Percentiles rank a stretch among this genome's conserved stretches.
These are phyloP conservation scores for Flaveria trinervia DNA, from an alignment of 129 eudicot species.

Conservation along the genomic window DNA sequence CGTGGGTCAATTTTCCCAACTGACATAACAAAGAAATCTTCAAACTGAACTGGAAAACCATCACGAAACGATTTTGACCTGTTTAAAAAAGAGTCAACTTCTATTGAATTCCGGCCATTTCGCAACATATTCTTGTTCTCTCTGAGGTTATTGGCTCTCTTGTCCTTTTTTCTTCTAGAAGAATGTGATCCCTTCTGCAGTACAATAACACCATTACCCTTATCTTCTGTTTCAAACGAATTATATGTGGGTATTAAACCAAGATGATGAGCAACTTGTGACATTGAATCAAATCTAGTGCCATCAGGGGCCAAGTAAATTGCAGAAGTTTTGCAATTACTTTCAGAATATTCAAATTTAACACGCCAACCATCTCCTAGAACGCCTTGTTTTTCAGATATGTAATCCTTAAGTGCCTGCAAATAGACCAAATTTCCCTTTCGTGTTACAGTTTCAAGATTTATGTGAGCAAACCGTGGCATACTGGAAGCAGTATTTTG, in stretches of 20 bases:
- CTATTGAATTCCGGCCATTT: constrained; percentile 20
- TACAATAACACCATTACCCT: constrained; percentile 26
- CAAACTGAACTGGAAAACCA: constrained; percentile 63
- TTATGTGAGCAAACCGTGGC: constrained; percentile 29
- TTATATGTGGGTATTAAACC: constrained; percentile 42
- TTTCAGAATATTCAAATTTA: constrained; percentile 42
- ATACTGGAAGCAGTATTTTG: constrained; percentile 38
- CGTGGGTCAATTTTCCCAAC: constrained; percentile 56
- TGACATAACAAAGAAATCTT: constrained; percentile 61
- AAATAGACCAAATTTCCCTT: constrained; percentile 40
- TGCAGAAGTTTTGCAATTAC: constrained; percentile 41
- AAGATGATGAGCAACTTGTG: constrained; percentile 55
- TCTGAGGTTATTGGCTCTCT: constrained; percentile 23
- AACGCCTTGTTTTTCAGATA: constrained; percentile 45
- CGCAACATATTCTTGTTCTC: constrained; percentile 22
- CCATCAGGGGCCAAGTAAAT: constrained; percentile 64
- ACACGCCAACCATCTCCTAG: constrained; percentile 60
- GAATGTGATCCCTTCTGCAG: constrained; percentile 32
- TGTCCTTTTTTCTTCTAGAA: constrained; percentile 44
- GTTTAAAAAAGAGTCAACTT: constrained; percentile 31
- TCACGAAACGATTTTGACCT: constrained; percentile 41
- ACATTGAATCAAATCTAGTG: constrained; percentile 48
- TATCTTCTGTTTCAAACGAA: constrained; percentile 32
- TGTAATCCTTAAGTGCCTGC: constrained; percentile 56
- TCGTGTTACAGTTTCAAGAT: constrained; percentile 40